Conservation (phyloP, 1,284 basidiomycete genomes). For the Cutaneotrichosporon cyanovorans region DNA sequence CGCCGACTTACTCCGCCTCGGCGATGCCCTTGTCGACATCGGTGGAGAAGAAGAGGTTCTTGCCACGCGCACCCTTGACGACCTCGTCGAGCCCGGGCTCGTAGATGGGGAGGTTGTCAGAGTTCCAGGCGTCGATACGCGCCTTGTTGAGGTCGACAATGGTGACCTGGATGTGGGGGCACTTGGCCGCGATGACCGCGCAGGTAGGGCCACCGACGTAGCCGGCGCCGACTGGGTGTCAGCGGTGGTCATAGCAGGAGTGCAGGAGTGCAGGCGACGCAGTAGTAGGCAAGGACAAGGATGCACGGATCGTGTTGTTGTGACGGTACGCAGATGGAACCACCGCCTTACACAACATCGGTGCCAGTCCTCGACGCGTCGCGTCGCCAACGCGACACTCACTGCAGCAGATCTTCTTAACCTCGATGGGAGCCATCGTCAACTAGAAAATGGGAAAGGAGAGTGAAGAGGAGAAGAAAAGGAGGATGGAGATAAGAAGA, state of each 20-base stretch:
- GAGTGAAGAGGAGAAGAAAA: slow-evolving; percentile 2
- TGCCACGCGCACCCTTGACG: slow-evolving; percentile 76
- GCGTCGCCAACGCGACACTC: slow-evolving; percentile 42
- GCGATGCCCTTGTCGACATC: slow-evolving; percentile 87
- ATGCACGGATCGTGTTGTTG: no score
- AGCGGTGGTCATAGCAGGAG: not conserved
- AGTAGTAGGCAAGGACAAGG: no score
- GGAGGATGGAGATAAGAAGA: not conserved
- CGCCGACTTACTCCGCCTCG: slow-evolving; percentile 63
- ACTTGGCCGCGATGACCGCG: slow-evolving; percentile 60
- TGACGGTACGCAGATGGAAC: no score
- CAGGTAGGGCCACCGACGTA: slow-evolving; percentile 95
- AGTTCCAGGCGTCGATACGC: slow-evolving; percentile 95
- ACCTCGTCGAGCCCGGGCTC: slow-evolving; percentile 96
- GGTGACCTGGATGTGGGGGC: slow-evolving; percentile 88
- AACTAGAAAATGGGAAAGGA: slow-evolving; percentile 1
- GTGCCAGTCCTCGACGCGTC: no score
- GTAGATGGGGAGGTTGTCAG: slow-evolving; percentile 62
- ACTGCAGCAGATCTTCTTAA: slow-evolving; percentile 88
- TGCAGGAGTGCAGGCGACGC: not conserved
- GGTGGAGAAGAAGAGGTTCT: slow-evolving; percentile 95
- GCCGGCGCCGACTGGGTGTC: slow-evolving; percentile 73
- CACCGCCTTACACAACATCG: no score
- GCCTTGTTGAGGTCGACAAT: slow-evolving; percentile 96
- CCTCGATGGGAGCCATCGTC: slow-evolving; percentile 52